Percentiles rank a stretch among this genome's conserved stretches.
Evolutionary conservation across 208 protist genomes (phyloP).

Genomic region (Sergeia podlipaevii): DNA sequence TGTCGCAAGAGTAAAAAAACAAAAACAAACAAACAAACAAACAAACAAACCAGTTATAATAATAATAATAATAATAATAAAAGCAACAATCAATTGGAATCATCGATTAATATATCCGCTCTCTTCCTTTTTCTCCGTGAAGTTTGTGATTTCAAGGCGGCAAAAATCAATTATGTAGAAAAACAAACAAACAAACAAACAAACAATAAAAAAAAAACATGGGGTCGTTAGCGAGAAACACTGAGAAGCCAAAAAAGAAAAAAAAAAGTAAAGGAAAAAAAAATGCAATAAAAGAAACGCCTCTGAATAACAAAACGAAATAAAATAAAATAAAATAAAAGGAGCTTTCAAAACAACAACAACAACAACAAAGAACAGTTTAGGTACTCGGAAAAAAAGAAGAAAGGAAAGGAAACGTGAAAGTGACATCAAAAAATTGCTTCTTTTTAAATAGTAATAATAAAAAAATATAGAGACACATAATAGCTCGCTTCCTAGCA

Average conservation of each 20-base stretch:
- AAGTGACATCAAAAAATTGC: too few relatives aligned
- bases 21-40: background rate
- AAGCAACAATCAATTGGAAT: background rate
- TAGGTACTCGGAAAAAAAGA: too few relatives aligned
- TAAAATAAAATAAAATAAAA: too few relatives aligned
- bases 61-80: slow-evolving; percentile 3
- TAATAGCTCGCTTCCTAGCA: background rate
- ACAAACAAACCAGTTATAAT: background rate
- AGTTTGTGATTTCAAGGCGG: background rate
- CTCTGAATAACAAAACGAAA: background rate
- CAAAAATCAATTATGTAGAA: background rate
- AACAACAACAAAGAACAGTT: too few relatives aligned
- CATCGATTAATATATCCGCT: background rate
- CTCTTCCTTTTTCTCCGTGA: background rate
- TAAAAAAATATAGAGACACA: slow-evolving; percentile 11
- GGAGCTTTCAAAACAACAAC: too few relatives aligned
- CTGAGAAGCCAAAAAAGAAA: background rate
- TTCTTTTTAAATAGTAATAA: background rate
- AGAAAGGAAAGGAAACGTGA: too few relatives aligned
- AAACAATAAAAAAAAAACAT: background rate
- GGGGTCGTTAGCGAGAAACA: background rate
- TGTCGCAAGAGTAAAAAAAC: too few relatives aligned
- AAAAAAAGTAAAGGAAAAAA: slow-evolving; percentile 9
- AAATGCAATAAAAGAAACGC: background rate
- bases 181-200: background rate